Percentiles rank a stretch among this genome's conserved stretches.
Conservation (phyloP, 2,329 filamentous ascomycete genomes). For the Aspergillus unguis region DNA sequence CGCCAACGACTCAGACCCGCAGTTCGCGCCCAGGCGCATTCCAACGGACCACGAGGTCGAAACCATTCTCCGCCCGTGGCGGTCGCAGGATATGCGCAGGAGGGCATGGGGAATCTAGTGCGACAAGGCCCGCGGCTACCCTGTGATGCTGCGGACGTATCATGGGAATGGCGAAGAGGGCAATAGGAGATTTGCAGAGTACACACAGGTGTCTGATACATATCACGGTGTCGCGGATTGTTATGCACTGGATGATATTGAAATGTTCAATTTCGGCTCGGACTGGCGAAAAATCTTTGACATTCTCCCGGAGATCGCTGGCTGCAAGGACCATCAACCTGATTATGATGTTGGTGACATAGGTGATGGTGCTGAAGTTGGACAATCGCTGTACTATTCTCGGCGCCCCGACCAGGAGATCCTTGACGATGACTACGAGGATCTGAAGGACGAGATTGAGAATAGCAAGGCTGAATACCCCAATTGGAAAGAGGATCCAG, state of each 20-base stretch:
- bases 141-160: conserved; percentile 1
- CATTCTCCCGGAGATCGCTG: conserved; percentile 5
- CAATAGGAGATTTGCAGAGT: neutral
- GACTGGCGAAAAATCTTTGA: conserved; percentile 4
- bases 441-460: neutral
- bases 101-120: neutral
- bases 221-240: neutral
- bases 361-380: neutral
- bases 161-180: neutral
- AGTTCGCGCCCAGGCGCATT: neutral
- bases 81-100: neutral
- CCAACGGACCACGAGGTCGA: neutral
- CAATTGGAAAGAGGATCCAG: neutral
- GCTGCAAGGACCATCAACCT: neutral
- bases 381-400: neutral
- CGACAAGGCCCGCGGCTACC: neutral
- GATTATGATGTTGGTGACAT: neutral
- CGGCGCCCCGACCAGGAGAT: neutral
- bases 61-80: neutral
- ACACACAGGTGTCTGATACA: neutral
- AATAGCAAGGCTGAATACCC: neutral
- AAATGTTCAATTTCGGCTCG: conserved; percentile 8
- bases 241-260: conserved; percentile 1
- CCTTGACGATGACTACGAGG: neutral
- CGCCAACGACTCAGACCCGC: neutral